A percentile compares a stretch with the other conserved stretches of the same genome.
Conservation (phyloP, 2,329 filamentous ascomycete species). For the Aquanectria penicillioides region DNA sequence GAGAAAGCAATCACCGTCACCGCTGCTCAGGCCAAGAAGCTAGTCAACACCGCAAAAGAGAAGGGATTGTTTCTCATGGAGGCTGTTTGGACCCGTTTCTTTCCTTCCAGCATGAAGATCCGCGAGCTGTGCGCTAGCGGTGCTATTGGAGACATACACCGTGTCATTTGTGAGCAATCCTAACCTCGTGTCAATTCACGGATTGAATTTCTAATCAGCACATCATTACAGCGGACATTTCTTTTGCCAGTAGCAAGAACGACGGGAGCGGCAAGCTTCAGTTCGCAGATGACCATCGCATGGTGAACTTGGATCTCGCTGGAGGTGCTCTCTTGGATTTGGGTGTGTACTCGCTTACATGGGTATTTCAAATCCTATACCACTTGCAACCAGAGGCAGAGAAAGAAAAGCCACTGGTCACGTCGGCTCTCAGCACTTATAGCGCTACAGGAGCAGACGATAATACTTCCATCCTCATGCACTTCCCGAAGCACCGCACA, state of each 20-base stretch:
- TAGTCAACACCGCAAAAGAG: slow-evolving; percentile 41
- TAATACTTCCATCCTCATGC: slow-evolving; percentile 76
- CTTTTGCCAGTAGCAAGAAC: not conserved
- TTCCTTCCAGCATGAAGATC: slow-evolving; percentile 41
- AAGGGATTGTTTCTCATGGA: slow-evolving; percentile 50
- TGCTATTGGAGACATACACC: not conserved
- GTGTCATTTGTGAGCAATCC: not conserved
- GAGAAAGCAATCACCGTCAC: slow-evolving; percentile 50
- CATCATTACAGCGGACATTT: not conserved
- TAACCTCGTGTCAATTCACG: not conserved
- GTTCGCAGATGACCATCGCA: not conserved
- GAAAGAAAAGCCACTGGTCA: slow-evolving; percentile 2
- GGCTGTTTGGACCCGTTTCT: slow-evolving; percentile 50
- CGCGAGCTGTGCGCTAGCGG: slow-evolving; percentile 8
- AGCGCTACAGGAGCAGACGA: slow-evolving; percentile 76
- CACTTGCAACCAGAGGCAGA: slow-evolving; percentile 74
- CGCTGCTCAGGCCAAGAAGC: slow-evolving; percentile 38
- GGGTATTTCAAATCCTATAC: slow-evolving; percentile 89
- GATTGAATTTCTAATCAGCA: not conserved
- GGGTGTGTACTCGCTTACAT: slow-evolving; percentile 86
- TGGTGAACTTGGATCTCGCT: slow-evolving; percentile 75
- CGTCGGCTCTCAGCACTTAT: slow-evolving; percentile 76
- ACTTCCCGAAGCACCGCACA: slow-evolving; percentile 73
- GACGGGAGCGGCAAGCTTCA: not conserved
- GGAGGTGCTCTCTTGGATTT: slow-evolving; percentile 84